A percentile compares a stretch with the other conserved stretches of the same genome.
These are phyloP conservation scores for Cylindrotheca closterium DNA, from an alignment of 108 stramenopile genomes.

Conservation along the genomic window DNA sequence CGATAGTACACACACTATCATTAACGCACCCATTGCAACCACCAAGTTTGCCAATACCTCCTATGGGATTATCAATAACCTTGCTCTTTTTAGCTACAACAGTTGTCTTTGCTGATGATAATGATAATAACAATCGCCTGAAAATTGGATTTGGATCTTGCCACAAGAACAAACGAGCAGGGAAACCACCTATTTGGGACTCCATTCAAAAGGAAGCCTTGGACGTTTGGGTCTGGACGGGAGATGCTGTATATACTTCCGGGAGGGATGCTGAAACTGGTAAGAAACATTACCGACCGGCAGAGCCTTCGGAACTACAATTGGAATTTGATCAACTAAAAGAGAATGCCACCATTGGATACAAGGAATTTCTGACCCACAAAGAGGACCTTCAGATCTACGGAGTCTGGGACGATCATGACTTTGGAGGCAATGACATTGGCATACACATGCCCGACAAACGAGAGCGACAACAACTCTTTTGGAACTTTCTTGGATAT, in stretches of 20 bases:
- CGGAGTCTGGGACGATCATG: slow-evolving; percentile 92
- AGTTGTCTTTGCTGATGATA: no score
- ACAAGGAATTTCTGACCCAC: slow-evolving; percentile 32
- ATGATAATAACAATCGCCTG: neutral
- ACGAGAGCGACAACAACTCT: slow-evolving; percentile 48
- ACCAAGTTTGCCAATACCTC: no score
- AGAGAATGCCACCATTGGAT: slow-evolving; percentile 66
- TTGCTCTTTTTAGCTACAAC: no score
- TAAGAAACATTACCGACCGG: slow-evolving; percentile 41
- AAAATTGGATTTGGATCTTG: slow-evolving; percentile 78
- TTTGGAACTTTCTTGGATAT: slow-evolving; percentile 72
- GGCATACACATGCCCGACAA: slow-evolving; percentile 59
- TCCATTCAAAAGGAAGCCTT: slow-evolving; percentile 32
- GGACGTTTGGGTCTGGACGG: slow-evolving; percentile 79
- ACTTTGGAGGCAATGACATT: slow-evolving; percentile 90
- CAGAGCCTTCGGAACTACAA: slow-evolving; percentile 41
- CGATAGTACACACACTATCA: neutral
- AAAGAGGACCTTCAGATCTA: slow-evolving; percentile 10
- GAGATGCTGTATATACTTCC: slow-evolving; percentile 80
- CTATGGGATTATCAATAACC: no score
- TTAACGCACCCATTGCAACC: neutral
- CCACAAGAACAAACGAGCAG: slow-evolving; percentile 53
- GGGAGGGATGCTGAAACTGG: slow-evolving; percentile 29
- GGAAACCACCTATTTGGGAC: slow-evolving; percentile 59
- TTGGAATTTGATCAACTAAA: slow-evolving; percentile 58